Evolutionary conservation across 495 filamentous ascomycete species (phyloP), one percentile per base, ranked within the genome.

Genomic region (Staphylotrichum tortipilum): DNA sequence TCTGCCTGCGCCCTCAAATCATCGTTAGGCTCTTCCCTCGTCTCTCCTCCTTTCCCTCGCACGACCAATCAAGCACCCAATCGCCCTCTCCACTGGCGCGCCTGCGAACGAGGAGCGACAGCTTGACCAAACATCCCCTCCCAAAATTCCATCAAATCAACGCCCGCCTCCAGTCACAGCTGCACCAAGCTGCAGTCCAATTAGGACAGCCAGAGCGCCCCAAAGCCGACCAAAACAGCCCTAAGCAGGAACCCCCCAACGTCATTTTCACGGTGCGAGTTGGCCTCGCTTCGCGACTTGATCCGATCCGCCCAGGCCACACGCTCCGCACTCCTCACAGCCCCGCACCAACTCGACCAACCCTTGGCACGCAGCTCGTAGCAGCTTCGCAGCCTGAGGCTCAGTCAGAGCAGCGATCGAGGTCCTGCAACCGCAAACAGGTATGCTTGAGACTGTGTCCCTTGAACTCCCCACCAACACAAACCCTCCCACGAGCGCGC

Each of bases 51-150:
- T 62, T 65, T 57, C 52, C 61, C 61, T 68, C 61, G 62, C 56
- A 67, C 65, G 60, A 65, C 65, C 67, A 70, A 70, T 68, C 67
- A 70, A 55, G 42, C 65, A 55, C 53, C 60, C 61, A 61, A 57
- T 54, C 53, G 53, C 47, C 49, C 60, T 53, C 64, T 60, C 62
- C 60, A 67, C 62, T 50, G 46, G 40, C 50, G 50, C 41, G 52
- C 28, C 10, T 55, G 49, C 51, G 23, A 58, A 31, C 58, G 53
- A 57, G 53, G 43, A 44, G n/a, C 46, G 44, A 55, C 53, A 54
- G 50, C 57, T n/a, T 49, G 44, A 38, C 36, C 55, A 40, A 48
- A 47, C 34, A 40, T 38, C 30, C 41, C 54, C n/a, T n/a, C 50
- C 46, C 40, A 52, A 57, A 58, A 64, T 58, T 52, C 58, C 52